A percentile compares a stretch with the other conserved stretches of the same genome.
Evolutionary conservation across 495 filamentous ascomycete genomes (phyloP).

Genomic region (Ramalina peruviana): DNA sequence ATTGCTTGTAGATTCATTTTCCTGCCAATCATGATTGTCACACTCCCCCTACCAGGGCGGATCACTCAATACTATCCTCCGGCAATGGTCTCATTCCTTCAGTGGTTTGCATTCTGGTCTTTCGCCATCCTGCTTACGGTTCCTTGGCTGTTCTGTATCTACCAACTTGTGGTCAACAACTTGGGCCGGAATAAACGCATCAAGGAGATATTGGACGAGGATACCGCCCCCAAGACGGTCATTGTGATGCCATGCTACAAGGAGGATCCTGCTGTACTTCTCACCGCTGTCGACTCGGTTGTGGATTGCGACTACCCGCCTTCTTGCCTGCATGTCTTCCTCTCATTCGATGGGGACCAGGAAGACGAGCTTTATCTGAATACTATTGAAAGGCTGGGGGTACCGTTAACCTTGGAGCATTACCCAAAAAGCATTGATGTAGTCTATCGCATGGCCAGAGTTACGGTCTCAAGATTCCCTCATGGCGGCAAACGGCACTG

Average conservation of each 20-base stretch:
- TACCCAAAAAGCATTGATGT: conserved; percentile 91
- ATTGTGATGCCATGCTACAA: conserved; percentile 98
- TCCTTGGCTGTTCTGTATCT: conserved; percentile 89
- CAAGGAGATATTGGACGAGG: conserved; percentile 72
- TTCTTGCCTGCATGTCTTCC: conserved; percentile 86
- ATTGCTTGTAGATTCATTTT: conserved; percentile 55
- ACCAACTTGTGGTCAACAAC: conserved; percentile 73
- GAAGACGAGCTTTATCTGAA: conserved; percentile 83
- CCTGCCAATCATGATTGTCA: conserved; percentile 88
- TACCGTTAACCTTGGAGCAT: conserved; percentile 58
- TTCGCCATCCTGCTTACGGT: conserved; percentile 74
- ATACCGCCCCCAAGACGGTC: conserved; percentile 82
- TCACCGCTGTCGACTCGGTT: conserved; percentile 83
- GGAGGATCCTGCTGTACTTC: conserved; percentile 71
- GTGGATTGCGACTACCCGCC: conserved; percentile 92
- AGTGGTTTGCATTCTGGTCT: conserved; percentile 96
- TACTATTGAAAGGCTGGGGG: conserved; percentile 76
- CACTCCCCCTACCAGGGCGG: conserved; percentile 65
- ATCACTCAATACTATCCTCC: conserved; percentile 58
- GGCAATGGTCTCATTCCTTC: conserved; percentile 52
- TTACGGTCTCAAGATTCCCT: conserved; percentile 86
- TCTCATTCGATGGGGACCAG: conserved; percentile 85
- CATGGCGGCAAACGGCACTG: conserved; percentile 91
- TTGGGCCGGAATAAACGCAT: conserved; percentile 70
- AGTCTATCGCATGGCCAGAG: conserved; percentile 61